Percentiles rank a stretch among this genome's conserved stretches.
Evolutionary conservation across 495 filamentous ascomycete species (phyloP).

Genomic region (Ascobolus immersus): DNA sequence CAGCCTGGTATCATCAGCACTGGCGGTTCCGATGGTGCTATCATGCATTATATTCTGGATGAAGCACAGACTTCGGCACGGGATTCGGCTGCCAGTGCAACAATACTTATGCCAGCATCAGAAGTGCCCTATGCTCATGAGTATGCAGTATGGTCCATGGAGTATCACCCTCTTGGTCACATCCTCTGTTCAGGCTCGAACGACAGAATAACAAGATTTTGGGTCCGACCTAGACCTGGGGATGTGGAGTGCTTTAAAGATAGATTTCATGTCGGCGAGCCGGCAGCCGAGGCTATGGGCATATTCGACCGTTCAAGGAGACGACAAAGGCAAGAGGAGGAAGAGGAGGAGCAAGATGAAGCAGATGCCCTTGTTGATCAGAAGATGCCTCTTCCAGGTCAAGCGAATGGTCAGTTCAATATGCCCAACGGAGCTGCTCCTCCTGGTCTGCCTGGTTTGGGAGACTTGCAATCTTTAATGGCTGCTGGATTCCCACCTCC

Average conservation of each 20-base stretch:
- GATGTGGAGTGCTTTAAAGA: constrained; percentile 65
- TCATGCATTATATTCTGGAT: constrained; percentile 79
- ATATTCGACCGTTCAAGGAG: constrained; percentile 65
- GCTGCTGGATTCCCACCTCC: constrained; percentile 19
- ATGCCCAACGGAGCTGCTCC: constrained; percentile 19
- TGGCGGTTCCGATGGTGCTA: constrained; percentile 62
- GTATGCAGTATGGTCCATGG: constrained; percentile 82
- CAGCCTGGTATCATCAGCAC: constrained; percentile 74
- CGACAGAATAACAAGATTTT: constrained; percentile 87
- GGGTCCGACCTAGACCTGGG: constrained; percentile 69
- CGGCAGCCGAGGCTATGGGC: constrained; percentile 73
- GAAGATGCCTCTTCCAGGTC: constrained; percentile 40
- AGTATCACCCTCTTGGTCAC: constrained; percentile 91
- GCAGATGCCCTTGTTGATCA: constrained; percentile 85
- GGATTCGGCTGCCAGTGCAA: constrained; percentile 39
- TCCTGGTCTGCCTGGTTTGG: constrained; percentile 22
- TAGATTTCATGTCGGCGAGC: constrained; percentile 80
- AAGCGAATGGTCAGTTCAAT: not conserved
- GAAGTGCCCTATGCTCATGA: constrained; percentile 65
- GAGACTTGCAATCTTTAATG: constrained; percentile 15
- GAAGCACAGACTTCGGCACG: constrained; percentile 48
- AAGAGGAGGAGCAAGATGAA: constrained; percentile 79
- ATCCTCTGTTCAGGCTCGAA: constrained; percentile 97
- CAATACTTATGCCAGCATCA: constrained; percentile 74
- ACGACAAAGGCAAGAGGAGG: constrained; percentile 66